These are phyloP conservation scores for Claviceps sp. DNA, from an alignment of 2,329 filamentous ascomycete species.

Conservation along the genomic window DNA sequence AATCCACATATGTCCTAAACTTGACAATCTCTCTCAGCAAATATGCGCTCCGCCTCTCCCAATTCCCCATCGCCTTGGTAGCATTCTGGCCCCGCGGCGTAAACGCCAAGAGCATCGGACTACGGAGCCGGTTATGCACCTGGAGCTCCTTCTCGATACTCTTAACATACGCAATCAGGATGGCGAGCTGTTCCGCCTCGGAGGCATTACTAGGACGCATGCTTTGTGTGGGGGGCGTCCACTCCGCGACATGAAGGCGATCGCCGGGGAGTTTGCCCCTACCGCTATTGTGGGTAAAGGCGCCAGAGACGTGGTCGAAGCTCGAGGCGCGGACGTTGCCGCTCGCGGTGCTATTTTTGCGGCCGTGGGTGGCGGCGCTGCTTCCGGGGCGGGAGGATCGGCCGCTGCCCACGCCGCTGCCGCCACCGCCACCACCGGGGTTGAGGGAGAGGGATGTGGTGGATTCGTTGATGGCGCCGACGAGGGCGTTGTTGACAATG, in stretches of 20 bases:
- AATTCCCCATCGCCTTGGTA: slow-evolving; percentile 80
- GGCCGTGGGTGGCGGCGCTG: slow-evolving; percentile 28
- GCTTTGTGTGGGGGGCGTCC: slow-evolving; percentile 79
- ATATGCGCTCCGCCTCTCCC: slow-evolving; percentile 92
- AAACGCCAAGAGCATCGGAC: slow-evolving; percentile 79
- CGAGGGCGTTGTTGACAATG: slow-evolving; percentile 53
- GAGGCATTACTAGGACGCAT: slow-evolving; percentile 70
- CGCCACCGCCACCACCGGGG: neutral
- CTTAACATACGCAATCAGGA: slow-evolving; percentile 65
- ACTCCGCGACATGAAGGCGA: slow-evolving; percentile 70
- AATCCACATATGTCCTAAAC: slow-evolving; percentile 89
- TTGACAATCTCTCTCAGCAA: slow-evolving; percentile 90
- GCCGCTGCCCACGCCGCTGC: slow-evolving; percentile 13
- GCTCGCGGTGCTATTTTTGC: slow-evolving; percentile 34
- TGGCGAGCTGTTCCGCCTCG: slow-evolving; percentile 69
- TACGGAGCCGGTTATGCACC: slow-evolving; percentile 76
- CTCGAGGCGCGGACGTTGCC: slow-evolving; percentile 41
- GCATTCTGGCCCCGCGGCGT: slow-evolving; percentile 73
- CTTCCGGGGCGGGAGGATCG: slow-evolving; percentile 36
- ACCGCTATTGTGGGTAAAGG: slow-evolving; percentile 36
- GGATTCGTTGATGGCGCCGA: slow-evolving; percentile 38
- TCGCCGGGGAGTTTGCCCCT: slow-evolving; percentile 65
- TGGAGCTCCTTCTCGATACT: slow-evolving; percentile 77
- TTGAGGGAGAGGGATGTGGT: slow-evolving; percentile 11
- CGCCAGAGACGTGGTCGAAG: slow-evolving; percentile 45